Evolutionary conservation across 1,284 basidiomycete genomes (phyloP), one percentile per base, ranked within the genome.

Genomic region (Ganoderma leucocontextum): DNA sequence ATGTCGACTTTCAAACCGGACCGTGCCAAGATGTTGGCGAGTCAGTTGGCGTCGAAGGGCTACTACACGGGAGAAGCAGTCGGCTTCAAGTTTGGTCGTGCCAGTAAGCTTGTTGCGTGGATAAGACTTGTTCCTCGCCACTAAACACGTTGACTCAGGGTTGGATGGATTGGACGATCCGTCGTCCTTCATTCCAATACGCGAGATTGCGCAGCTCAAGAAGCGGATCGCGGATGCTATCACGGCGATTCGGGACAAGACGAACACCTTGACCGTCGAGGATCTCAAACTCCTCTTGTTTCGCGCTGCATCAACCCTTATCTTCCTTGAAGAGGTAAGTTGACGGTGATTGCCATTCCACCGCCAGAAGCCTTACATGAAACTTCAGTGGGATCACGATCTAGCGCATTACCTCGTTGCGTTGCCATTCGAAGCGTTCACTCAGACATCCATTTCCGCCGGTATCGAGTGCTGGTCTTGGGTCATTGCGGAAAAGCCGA

Each of bases 381-480:
- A 5, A 29, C 13, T 22, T 13, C 33, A 95, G 91, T 91, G 91
- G 76, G 95, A 99, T 72, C 89, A 93, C 76, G 94, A 95, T 47
- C 85, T 99, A 10, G 82, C 99, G 4, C 93, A 96, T 79, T 93
- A 94, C 77, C 83, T 99, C 35, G 96, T 99, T 9, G 87, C 88
- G 35, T 81, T 99, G 19, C 98, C 98, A 0, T 94, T 99, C 75
- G 92, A 93, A 65, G 91, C 95, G 4, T 96, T 96, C 74, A 96
- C 95, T 0, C 95, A 96, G 0, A 85, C 93, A 5, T 89, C 96
- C 0, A 89, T 99, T 68, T 87, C 93, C 10, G 89, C 94, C 1
- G 97, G 95, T 0, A 92, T 96, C 62, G 96, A 98, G 78, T 93
- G 95, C 5, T 99, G 98, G 98, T 95, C 94, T 2, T 99, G 97